These are phyloP conservation scores for Ascochyta pisi DNA, from an alignment of 2,329 filamentous ascomycete genomes.

Conservation along the genomic window DNA sequence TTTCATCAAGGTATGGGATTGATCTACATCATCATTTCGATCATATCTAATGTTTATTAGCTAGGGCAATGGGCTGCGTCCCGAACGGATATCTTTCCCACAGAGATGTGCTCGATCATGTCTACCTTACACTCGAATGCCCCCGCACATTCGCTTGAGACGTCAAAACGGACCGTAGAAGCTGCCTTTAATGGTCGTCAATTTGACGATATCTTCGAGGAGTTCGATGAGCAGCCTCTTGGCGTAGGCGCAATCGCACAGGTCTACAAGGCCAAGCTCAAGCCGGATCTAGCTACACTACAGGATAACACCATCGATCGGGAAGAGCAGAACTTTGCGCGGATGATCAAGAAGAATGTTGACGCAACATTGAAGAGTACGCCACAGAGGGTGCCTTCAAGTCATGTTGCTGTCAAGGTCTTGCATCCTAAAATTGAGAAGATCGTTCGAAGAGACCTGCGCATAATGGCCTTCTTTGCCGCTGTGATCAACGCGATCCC, in stretches of 20 bases:
- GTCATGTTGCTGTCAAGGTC: slow-evolving; percentile 94
- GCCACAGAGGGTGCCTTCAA: slow-evolving; percentile 84
- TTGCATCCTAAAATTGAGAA: slow-evolving; percentile 91
- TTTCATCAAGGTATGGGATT: slow-evolving; percentile 83
- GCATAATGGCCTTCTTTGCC: slow-evolving; percentile 94
- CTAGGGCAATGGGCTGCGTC: slow-evolving; percentile 98
- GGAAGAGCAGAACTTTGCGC: slow-evolving; percentile 64
- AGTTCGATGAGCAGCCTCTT: slow-evolving; percentile 87
- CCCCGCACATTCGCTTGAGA: slow-evolving; percentile 83
- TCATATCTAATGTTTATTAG: slow-evolving; percentile 52
- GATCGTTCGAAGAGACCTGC: slow-evolving; percentile 85
- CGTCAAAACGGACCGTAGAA: slow-evolving; percentile 79
- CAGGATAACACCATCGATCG: slow-evolving; percentile 62
- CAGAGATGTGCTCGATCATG: slow-evolving; percentile 90
- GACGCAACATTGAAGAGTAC: slow-evolving; percentile 86
- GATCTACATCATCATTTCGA: background rate
- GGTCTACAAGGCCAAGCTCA: slow-evolving; percentile 94
- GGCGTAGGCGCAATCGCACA: slow-evolving; percentile 97
- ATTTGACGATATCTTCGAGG: slow-evolving; percentile 94
- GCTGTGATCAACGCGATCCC: slow-evolving; percentile 82
- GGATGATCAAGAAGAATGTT: slow-evolving; percentile 80
- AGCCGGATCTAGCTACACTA: slow-evolving; percentile 73
- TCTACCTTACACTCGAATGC: slow-evolving; percentile 94
- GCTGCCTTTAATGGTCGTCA: slow-evolving; percentile 79
- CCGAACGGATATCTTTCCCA: slow-evolving; percentile 93